Evolutionary conservation across 805 yeast species (phyloP).

Genomic region (Cyberlindnera maritima): DNA sequence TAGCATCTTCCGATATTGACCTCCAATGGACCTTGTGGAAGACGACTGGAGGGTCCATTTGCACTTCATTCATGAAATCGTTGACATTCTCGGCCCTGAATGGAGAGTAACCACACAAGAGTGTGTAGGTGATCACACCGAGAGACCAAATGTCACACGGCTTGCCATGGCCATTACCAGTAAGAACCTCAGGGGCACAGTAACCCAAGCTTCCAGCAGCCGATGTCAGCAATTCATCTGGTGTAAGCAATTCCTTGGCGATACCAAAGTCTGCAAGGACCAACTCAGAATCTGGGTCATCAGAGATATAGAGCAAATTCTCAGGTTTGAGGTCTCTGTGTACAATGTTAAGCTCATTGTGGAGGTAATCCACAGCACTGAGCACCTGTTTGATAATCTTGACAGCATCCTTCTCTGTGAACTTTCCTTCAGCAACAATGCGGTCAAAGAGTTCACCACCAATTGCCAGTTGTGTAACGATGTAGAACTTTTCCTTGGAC

Average conservation of each 20-base stretch:
- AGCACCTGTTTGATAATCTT: conserved; percentile 69
- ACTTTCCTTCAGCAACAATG: conserved; percentile 74
- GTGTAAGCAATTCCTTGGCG: conserved; percentile 66
- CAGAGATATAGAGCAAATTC: conserved; percentile 68
- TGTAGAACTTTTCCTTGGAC: conserved; percentile 84
- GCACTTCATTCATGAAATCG: conserved; percentile 79
- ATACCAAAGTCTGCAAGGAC: conserved; percentile 97
- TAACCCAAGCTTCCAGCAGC: conserved; percentile 95
- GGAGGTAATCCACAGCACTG: conserved; percentile 77
- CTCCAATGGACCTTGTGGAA: conserved; percentile 90
- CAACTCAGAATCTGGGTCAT: conserved; percentile 60
- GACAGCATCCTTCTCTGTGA: conserved; percentile 88
- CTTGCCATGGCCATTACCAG: conserved; percentile 84
- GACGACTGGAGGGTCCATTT: conserved; percentile 66
- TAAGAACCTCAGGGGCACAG: conserved; percentile 93
- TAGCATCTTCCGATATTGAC: conserved; percentile 75
- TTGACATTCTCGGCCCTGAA: conserved; percentile 79
- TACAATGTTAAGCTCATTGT: conserved; percentile 65
- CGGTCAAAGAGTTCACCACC: conserved; percentile 96
- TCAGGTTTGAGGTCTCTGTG: conserved; percentile 96
- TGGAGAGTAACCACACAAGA: conserved; percentile 90
- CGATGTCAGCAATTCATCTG: conserved; percentile 59
- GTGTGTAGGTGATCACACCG: conserved; percentile 89
- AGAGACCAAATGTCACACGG: conserved; percentile 96
- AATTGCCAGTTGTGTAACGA: conserved; percentile 90